Base-by-base conservation (phyloP, 441 rosid species). In the Populus tomentosa region DNA sequence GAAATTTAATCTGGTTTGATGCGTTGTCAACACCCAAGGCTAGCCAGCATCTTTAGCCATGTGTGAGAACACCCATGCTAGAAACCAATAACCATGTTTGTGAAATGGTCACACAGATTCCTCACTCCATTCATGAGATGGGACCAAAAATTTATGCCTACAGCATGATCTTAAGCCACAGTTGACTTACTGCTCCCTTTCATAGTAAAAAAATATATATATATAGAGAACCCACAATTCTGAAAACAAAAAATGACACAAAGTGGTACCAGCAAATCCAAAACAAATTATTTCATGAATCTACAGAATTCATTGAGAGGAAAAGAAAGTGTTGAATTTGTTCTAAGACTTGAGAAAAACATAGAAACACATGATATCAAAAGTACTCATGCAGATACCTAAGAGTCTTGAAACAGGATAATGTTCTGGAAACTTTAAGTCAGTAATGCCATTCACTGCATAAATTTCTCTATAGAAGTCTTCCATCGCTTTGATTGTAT, bases 401-500 rank as follows among this genome's bases (percentile, higher is more conserved):
- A 26, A 26, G 1, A 26, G 28, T 26, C 28, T 26, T n/a, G 97
- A 95, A 77, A 93, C 87, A 20, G 98, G 98, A 80, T 92, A 89
- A 85, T 93, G 88, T 77, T 88, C 87, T 0, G 97, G 98, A 78
- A 93, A 93, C 74, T 88, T 86, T 76, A 93, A 78, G 79, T 88
- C 87, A 23, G 88, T 88, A 78, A 95, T 80, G 40, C 95, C 99
- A 75, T 92, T 81, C 23, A 90, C 81, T 4, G 93, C 92, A 73
- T 93, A 92, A 78, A 93, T 90, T 84, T 93, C 95, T 83, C 82
- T 79, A 64, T 91, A 93, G 80, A 93, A 95, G 10, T 86, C 91
- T 83, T 92, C 97, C 95, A 93, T 92, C 69, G 95, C 93, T 90
- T 90, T 93, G 76, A 91, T 89, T 4, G 94, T 92, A 69, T 83